Evolutionary conservation across 257 asterid species (phyloP), one percentile per base, ranked within the genome.

Genomic region (Echium plantagineum): DNA sequence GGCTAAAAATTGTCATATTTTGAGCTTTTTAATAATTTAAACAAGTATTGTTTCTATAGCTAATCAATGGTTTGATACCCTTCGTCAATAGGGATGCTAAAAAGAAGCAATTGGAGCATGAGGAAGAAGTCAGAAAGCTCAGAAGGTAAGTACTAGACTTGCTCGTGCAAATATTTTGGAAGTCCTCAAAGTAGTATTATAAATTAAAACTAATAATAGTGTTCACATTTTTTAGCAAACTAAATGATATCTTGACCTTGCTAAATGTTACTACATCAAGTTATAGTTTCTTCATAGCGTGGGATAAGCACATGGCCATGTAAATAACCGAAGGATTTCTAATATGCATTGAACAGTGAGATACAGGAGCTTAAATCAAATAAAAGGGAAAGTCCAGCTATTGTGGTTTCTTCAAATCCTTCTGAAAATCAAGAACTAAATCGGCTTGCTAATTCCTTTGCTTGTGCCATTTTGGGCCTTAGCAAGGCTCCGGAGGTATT

Each of bases 71-170:
- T 6, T 21, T 18, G 17, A 2, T 31, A 20, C 52, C 21, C 7
- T 69, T 65, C 24, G 38, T 66, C 46, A 60, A 62, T 77, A 90
- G 96, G 59, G 75, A 76, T 63, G 30, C 74, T 72, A 77, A 66
- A 66, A 81, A 75, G 56, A 69, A 77, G 78, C 78, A 67, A 58
- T 64, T 85, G 65, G 85, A 67, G 63, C 64, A 85, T 66, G 87
- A 87, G 72, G 81, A 79, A 68, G 95, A 87, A 78, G 68, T 87
- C 51, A 73, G 72, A 60, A 81, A 72, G 74, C 72, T 87, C 61
- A 83, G 82, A 73, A 87, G 95, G 84, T 79, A 46, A 61, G 5
- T 42, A 7, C 3, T 38, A 13, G 49, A 42, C 16, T 42, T 42
- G 32, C 32, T 28, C 5, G 32, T 28, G 32, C 32, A 28, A 28